Base-by-base conservation (phyloP, 805 yeast genomes). In the Candida khao-thaluensis region DNA sequence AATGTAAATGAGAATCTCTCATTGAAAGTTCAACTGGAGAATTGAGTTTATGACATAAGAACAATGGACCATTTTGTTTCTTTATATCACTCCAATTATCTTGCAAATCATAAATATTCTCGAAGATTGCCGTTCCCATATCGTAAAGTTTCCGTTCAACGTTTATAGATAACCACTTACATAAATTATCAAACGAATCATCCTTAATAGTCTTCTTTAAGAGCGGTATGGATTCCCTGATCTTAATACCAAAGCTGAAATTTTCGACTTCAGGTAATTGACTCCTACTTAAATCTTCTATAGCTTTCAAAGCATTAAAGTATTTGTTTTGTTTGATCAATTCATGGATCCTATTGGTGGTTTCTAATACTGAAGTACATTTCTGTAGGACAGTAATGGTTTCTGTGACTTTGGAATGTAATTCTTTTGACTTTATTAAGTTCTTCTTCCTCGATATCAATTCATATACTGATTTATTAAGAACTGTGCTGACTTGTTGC, bases 11-110 rank as follows among this genome's bases (percentile, higher is more conserved):
- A 0, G 81, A 71, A 31, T 77, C 79, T 51, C 97, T 71, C 54
- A 88, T 68, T 5, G 95, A 78, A 6, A 77, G 60, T 58, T 91
- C 98, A 4, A 90, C 85, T 0, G 95, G 85, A 0, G 96, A 85
- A 57, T 90, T 90, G 48, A 91, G 75, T 51, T 84, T 81, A 57
- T 77, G 86, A 6, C 74, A 63, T 3, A 68, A 58, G 36, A 81
- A 69, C 9, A 42, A 36, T 2, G 41, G n/a, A 2, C 53, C 45
- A 42, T 74, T 72, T 7, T 63, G 54, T 5, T 63, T 52, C 43
- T 74, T 79, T 47, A 66, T 64, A 2, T 57, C 45, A 24, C 71
- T 69, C 91, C 95, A 86, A 27, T 71, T 67, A 11, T 71, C 66
- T 36, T 83, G 76, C 54, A 89, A 75, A 1, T 61, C 57, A 6